Evolutionary conservation across 2,329 filamentous ascomycete genomes (phyloP), one percentile per base, ranked within the genome.

Genomic region (Penicillium crustosum): DNA sequence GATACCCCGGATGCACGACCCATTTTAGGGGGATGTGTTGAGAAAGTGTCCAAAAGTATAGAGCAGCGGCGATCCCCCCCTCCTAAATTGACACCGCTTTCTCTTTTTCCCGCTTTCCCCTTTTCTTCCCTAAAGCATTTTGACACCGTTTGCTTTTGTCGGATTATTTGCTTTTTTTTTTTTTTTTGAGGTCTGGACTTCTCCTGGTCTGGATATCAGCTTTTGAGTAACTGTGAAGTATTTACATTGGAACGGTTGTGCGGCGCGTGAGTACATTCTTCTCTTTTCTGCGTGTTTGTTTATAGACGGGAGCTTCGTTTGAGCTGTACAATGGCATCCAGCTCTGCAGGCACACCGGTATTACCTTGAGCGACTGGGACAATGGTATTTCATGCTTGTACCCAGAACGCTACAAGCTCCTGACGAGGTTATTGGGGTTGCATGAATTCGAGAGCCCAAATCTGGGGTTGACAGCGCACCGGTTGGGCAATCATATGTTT

Each of bases 11-110:
- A 45, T 56, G 51, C 51, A 50, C 41, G 42, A 39, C 29, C 39
- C 41, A 45, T 49, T 36, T 48, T n/a, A 17, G 50, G 49, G 49
- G 35, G 55, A 33, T 15, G 33, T 38, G 29, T 41, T 52, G 27
- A 41, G 27, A 31, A 39, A 25, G 31, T 3, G 7, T 2, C 15
- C n/a, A 48, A 48, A 48, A 50, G 35, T 41, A 38, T 61, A 47
- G 49, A 60, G 57, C 58, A 65, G 44, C 61, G 63, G 53, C 60
- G 63, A 67, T 67, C 62, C 56, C 58, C 63, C 63, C 58, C 61
- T 57, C 54, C 54, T 61, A 61, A 61, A 51, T 53, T 47, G 59
- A 60, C 63, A 67, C 64, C 63, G 60, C 60, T 63, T 65, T 67
- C 54, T 63, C 60, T 57, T 62, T 55, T 63, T 62, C 57, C 63